These are phyloP conservation scores for Fusarium continuum DNA, from an alignment of 2,329 filamentous ascomycete species.

Conservation along the genomic window DNA sequence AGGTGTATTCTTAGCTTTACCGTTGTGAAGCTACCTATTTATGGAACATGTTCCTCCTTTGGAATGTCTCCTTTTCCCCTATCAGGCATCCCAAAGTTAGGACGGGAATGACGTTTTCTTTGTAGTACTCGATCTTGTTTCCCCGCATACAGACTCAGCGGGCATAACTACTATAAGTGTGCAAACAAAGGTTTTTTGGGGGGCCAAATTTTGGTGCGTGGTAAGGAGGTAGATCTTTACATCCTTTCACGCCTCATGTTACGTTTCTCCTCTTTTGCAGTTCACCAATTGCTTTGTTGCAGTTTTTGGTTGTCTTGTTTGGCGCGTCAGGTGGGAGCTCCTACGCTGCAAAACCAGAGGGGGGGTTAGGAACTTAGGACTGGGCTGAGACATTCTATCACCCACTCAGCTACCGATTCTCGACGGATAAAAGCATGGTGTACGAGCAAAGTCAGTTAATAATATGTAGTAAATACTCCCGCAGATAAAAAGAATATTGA, in stretches of 20 bases:
- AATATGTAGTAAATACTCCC: no score
- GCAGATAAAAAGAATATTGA: no score
- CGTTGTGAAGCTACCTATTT: conserved; percentile 17
- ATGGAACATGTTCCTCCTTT: neutral
- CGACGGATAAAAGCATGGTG: neutral
- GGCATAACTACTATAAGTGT: no score
- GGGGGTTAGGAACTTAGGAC: no score
- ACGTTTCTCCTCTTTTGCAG: conserved; percentile 32
- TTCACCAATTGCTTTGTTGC: conserved; percentile 11
- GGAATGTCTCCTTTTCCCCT: neutral
- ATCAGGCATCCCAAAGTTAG: no score
- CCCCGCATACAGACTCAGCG: conserved; percentile 9
- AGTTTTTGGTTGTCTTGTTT: conserved; percentile 2
- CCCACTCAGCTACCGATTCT: neutral
- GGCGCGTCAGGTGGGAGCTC: conserved; percentile 10
- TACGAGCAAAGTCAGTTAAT: neutral
- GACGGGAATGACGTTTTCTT: conserved; percentile 3
- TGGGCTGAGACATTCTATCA: conserved; percentile 10
- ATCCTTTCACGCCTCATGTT: conserved; percentile 11
- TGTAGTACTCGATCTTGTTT: neutral
- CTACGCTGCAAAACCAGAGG: neutral
- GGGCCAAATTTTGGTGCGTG: neutral
- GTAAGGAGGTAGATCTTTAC: neutral
- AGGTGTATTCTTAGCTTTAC: neutral
- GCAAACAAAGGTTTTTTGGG: neutral